Evolutionary conservation across 2,329 filamentous ascomycete species (phyloP), one percentile per base, ranked within the genome.

Genomic region (Sporothrix curviconia): DNA sequence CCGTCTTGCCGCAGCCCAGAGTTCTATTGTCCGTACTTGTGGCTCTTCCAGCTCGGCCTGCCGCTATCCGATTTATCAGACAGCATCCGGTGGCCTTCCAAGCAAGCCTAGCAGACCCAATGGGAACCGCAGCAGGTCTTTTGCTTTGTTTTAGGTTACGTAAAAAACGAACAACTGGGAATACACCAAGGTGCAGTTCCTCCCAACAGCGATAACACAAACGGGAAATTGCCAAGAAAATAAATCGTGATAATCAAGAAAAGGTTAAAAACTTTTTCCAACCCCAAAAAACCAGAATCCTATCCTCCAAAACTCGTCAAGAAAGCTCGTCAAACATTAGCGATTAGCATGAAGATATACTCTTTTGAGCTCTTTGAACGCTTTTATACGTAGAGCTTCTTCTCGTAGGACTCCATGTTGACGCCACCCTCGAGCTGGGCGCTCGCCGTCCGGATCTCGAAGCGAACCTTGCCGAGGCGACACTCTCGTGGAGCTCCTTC

Each of bases 321-420:
- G 24, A 1, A 12, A 22, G n/a, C 39, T 32, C 34, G 42, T n/a
- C n/a, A n/a, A n/a, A n/a, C n/a, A n/a, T n/a, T n/a, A n/a, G n/a
- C n/a, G n/a, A n/a, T n/a, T n/a, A n/a, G n/a, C n/a, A n/a, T n/a
- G n/a, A n/a, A n/a, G n/a, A n/a, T n/a, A n/a, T n/a, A n/a, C n/a
- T n/a, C n/a, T n/a, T n/a, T n/a, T n/a, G n/a, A n/a, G n/a, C n/a
- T n/a, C n/a, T n/a, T n/a, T n/a, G n/a, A n/a, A n/a, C n/a, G n/a
- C n/a, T n/a, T n/a, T 58, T 53, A 96, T 67, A 91, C 90, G 76
- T 95, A 99, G 65, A 99, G 87, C 83, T 97, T 99, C 88, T 99
- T 99, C 81, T 97, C 94, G 72, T 95, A 97, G 71, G 90, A 92
- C 79, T 97, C 91, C 81, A 99, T 91, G 77, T 97, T 95, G 61